These are phyloP conservation scores for Phialemonium atrogriseum DNA, from an alignment of 2,329 filamentous ascomycete genomes.

Conservation along the genomic window DNA sequence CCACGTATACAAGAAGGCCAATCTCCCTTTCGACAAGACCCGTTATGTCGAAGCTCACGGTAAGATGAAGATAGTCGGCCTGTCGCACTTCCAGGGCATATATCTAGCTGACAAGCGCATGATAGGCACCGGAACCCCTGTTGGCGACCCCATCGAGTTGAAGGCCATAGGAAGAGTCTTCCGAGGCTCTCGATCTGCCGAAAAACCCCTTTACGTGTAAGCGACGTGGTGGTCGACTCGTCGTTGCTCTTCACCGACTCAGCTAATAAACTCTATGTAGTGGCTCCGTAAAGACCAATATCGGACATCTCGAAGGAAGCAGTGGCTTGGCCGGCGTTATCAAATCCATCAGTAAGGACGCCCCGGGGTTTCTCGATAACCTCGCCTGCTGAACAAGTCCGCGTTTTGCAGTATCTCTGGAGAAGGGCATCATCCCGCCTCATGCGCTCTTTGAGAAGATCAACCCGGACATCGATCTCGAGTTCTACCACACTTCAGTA, in stretches of 20 bases:
- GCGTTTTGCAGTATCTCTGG: conserved; percentile 6
- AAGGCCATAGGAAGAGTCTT: conserved; percentile 8
- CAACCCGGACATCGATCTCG: conserved; percentile 8
- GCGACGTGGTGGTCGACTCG: neutral
- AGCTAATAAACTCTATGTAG: conserved; percentile 1
- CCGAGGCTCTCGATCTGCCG: conserved; percentile 3
- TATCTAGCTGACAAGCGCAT: neutral
- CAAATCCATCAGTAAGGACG: conserved; percentile 8
- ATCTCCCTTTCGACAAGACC: conserved; percentile 6
- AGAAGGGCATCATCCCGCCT: conserved; percentile 11
- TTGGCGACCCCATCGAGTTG: conserved; percentile 9
- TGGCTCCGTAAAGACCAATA: conserved; percentile 13
- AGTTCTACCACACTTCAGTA: conserved; percentile 2
- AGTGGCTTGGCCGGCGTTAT: conserved; percentile 11
- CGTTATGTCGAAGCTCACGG: conserved; percentile 16
- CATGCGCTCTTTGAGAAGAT: conserved; percentile 9
- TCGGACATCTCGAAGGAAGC: conserved; percentile 14
- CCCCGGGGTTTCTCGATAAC: neutral
- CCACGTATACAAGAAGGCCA: conserved; percentile 14
- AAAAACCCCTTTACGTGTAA: conserved; percentile 9
- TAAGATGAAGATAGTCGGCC: conserved; percentile 1
- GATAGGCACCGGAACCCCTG: conserved; percentile 8
- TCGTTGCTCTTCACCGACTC: neutral
- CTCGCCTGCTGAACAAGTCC: neutral
- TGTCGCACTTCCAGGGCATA: neutral